Evolutionary conservation across 139 green algal species (phyloP), one percentile per base, ranked within the genome.

Genomic region (Ettlia oleoabundans): DNA sequence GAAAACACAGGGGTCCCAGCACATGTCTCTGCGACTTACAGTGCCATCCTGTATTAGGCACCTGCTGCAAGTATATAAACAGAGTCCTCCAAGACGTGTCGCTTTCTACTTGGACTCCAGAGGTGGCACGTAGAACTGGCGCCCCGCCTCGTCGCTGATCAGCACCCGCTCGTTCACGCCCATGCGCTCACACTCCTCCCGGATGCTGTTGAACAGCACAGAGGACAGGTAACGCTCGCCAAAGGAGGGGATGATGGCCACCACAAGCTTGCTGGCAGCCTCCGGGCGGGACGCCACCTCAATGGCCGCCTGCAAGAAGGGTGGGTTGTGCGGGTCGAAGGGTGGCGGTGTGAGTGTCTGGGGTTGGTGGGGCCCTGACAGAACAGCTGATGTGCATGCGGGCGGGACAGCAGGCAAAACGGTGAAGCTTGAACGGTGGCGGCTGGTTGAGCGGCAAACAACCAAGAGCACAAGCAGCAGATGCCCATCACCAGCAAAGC

Each of bases 151-250:
- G 68, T 96, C 93, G 4, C 62, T 72, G 22, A 96, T 38, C 69
- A 86, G 82, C 40, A 96, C 89, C 28, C 91, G 87, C 82, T 96
- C 91, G 78, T 96, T 91, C 64, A 95, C 77, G 35, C 80, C 86
- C 90, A 97, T 92, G 32, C 82, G 62, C 73, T 87, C 73, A 33
- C 66, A 81, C 76, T 87, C 77, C 68, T 87, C 76, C 38, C 67
- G 80, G 42, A 89, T 63, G 22, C 28, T 30, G 38, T 61, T 52
- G 51, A 89, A 89, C 41, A 89, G 77, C 32, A 79, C 52, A 37
- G 86, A 68, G 26, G 51, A 68, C 32, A 80, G 73, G 73, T 80
- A 80, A 18, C 86, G 80, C 62, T 89, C 86, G 24, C 88, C 88
- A 75, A 94, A 95, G 52, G 83, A 91, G 3, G 92, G 92, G 35